Conservation (phyloP, 176 grass and related monocot species). For the Cenchrus purpureus region DNA sequence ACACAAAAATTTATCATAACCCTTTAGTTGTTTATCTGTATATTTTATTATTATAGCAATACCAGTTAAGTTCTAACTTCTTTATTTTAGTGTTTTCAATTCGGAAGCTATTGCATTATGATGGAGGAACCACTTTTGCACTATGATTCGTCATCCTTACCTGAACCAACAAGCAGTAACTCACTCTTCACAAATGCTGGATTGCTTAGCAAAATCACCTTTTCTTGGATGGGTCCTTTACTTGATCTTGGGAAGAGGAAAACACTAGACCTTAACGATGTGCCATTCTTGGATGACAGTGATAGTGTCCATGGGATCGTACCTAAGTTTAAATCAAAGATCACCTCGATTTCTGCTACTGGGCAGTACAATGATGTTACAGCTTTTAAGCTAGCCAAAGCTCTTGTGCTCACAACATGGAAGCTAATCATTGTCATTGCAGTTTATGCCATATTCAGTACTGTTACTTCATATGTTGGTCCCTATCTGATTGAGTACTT, state of each 20-base stretch:
- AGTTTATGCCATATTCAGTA: conserved; percentile 58
- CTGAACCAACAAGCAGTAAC: not conserved
- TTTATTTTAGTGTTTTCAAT: not conserved
- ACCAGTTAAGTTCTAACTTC: not conserved
- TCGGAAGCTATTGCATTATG: not conserved
- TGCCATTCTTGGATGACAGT: conserved; percentile 49
- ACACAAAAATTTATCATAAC: no score
- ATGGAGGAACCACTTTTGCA: conserved; percentile 45
- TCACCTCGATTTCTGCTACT: conserved; percentile 3
- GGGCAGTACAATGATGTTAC: conserved; percentile 37
- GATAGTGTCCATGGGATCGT: conserved; percentile 52
- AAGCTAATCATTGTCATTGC: conserved; percentile 51
- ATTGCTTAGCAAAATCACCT: conserved; percentile 61
- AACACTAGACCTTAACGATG: conserved; percentile 67
- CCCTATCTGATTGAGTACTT: conserved; percentile 74
- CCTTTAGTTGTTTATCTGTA: not conserved
- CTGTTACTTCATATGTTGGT: conserved; percentile 66
- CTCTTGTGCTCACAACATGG: conserved; percentile 55
- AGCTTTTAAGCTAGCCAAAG: conserved; percentile 44
- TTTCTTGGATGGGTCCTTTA: conserved; percentile 76
- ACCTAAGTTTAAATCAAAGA: conserved; percentile 57
- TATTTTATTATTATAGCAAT: not conserved
- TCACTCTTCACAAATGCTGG: conserved; percentile 62
- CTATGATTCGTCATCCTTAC: not conserved
- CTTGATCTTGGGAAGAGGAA: conserved; percentile 65